phyloP scores from a whole-genome alignment of 495 filamentous ascomycete species.

The Xylaria scruposa region DNA sequence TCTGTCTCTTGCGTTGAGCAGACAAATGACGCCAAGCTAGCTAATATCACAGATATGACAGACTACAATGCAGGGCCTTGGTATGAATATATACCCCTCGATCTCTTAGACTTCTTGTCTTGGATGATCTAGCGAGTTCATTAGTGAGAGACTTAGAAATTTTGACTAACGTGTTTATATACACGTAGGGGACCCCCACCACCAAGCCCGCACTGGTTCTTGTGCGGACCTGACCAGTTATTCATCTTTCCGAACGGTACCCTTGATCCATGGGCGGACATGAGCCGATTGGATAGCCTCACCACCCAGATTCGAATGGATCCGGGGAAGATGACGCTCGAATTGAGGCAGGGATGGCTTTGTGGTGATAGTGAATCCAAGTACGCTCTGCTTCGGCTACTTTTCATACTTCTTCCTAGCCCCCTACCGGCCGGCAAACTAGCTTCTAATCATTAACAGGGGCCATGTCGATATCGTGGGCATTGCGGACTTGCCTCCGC shows the following conservation, averaged over 20 bases:
- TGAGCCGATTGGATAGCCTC: background rate
- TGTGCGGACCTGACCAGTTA: conserved; percentile 13
- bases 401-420: background rate
- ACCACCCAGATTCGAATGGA: conserved; percentile 15
- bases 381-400: background rate
- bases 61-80: conserved; percentile 15
- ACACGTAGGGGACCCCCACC: background rate
- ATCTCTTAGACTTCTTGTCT: background rate
- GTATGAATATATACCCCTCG: background rate
- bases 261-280: background rate
- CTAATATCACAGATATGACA: conserved; percentile 18
- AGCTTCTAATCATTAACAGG: background rate
- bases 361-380: background rate
- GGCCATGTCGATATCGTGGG: conserved; percentile 5
- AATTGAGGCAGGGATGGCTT: background rate
- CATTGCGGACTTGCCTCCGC: background rate
- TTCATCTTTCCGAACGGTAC: conserved; percentile 14
- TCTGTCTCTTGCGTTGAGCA: conserved; percentile 11
- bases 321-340: conserved; percentile 13
- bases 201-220: background rate
- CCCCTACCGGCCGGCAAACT: background rate
- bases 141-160: background rate
- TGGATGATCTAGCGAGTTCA: too few species aligned
- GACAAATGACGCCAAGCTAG: conserved; percentile 17
- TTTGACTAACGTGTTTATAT: background rate